phyloP scores from a whole-genome alignment of 2,329 filamentous ascomycete genomes.

The Diaporthe citri region DNA sequence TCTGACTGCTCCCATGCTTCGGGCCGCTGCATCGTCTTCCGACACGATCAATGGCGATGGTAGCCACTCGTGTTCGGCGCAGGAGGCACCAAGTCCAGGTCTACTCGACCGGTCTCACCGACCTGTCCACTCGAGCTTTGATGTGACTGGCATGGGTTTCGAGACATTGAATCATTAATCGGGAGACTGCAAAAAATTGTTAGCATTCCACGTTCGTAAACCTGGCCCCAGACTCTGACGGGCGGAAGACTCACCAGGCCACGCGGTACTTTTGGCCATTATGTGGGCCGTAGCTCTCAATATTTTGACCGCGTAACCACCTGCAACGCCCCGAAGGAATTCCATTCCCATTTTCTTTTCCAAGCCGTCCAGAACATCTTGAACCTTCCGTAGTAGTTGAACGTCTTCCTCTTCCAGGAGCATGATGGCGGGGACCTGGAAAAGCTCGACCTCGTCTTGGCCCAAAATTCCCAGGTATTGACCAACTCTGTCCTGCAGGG shows the following conservation, averaged over 20 bases:
- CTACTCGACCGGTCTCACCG: constrained; percentile 57
- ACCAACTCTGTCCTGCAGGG: constrained; percentile 93
- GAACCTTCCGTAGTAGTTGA: constrained; percentile 85
- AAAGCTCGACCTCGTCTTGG: constrained; percentile 82
- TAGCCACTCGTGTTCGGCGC: background rate
- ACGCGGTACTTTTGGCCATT: constrained; percentile 89
- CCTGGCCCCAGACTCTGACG: too few species aligned
- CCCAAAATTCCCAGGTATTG: constrained; percentile 89
- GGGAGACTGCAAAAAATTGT: constrained; percentile 55
- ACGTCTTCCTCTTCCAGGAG: constrained; percentile 92
- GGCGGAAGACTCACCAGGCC: constrained; percentile 79
- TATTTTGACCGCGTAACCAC: constrained; percentile 86
- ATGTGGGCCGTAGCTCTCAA: constrained; percentile 87
- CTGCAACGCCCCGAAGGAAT: constrained; percentile 62
- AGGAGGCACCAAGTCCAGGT: background rate
- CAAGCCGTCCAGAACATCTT: constrained; percentile 80
- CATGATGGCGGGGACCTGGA: constrained; percentile 87
- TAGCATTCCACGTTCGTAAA: background rate
- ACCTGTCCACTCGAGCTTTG: constrained; percentile 65
- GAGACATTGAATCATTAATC: constrained; percentile 67
- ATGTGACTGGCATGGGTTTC: constrained; percentile 67
- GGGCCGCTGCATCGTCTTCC: background rate
- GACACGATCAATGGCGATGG: background rate
- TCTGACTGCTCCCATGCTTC: background rate
- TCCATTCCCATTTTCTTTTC: constrained; percentile 82